Conservation (phyloP, 164 flowering plant species). For the Stephania cephalantha region DNA sequence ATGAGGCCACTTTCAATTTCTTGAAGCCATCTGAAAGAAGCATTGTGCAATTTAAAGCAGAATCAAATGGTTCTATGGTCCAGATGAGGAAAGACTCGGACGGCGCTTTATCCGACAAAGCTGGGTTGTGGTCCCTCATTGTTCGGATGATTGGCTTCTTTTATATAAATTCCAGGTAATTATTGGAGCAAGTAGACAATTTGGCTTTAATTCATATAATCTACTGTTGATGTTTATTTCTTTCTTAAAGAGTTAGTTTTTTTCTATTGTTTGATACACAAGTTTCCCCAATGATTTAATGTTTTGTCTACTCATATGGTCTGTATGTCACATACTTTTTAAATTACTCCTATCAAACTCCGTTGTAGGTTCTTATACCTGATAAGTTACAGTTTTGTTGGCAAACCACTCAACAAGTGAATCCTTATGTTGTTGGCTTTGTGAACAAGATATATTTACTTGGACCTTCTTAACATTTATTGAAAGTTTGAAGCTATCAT, state of each 20-base stretch:
- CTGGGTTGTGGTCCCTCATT: constrained; percentile 47
- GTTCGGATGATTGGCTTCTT: constrained; percentile 58
- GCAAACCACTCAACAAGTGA: background rate
- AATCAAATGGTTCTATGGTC: constrained; percentile 11
- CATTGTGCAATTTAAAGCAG: constrained; percentile 10
- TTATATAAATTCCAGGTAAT: constrained; percentile 51
- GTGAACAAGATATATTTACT: too few species aligned
- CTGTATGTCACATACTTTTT: background rate
- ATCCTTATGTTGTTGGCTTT: too few species aligned
- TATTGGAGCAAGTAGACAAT: constrained; percentile 5
- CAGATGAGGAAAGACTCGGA: constrained; percentile 15
- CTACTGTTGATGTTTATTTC: background rate
- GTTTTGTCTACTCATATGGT: background rate
- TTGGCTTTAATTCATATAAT: background rate
- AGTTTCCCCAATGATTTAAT: background rate
- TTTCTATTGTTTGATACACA: background rate
- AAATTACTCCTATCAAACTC: too few species aligned
- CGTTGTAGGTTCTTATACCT: background rate
- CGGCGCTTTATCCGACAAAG: constrained; percentile 10
- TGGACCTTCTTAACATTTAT: background rate
- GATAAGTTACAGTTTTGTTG: background rate
- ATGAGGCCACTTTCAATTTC: constrained; percentile 43
- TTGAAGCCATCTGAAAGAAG: constrained; percentile 40
- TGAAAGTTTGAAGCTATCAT: too few species aligned
- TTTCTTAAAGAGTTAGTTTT: background rate